Conservation (phyloP, 1,139 yeast genomes). For the Petasospora rhodanensis region DNA sequence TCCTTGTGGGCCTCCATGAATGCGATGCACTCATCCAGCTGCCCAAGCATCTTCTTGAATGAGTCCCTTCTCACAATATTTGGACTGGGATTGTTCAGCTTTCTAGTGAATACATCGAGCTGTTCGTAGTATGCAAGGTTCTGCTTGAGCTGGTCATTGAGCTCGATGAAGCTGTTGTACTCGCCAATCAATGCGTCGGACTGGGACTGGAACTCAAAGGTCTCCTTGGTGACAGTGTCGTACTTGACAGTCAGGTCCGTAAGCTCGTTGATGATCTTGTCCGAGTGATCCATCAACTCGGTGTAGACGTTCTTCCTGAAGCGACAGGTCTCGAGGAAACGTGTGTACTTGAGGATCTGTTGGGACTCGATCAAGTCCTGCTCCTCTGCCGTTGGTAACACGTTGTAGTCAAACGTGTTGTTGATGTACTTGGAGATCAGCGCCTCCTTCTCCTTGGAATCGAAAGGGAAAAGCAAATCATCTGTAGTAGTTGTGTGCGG, state of each 20-base stretch:
- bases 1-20: slow-evolving; percentile 45
- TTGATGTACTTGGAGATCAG: slow-evolving; percentile 34
- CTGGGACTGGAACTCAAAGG: slow-evolving; percentile 57
- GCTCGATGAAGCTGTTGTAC: slow-evolving; percentile 40
- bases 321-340: slow-evolving; percentile 40
- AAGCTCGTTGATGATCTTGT: slow-evolving; percentile 38
- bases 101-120: slow-evolving; percentile 64
- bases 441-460: slow-evolving; percentile 30
- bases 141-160: slow-evolving; percentile 46
- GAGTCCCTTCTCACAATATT: slow-evolving; percentile 54
- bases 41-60: slow-evolving; percentile 48
- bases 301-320: slow-evolving; percentile 29
- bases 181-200: slow-evolving; percentile 51
- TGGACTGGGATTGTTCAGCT: slow-evolving; percentile 67
- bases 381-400: slow-evolving; percentile 8
- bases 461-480: slow-evolving; percentile 35
- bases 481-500: too few relatives aligned
- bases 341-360: slow-evolving; percentile 32
- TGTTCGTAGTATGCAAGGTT: slow-evolving; percentile 62
- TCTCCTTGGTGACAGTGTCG: slow-evolving; percentile 53
- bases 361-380: slow-evolving; percentile 23
- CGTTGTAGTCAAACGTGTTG: slow-evolving; percentile 36
- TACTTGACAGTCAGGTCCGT: slow-evolving; percentile 45
- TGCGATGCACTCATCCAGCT: slow-evolving; percentile 55
- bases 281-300: slow-evolving; percentile 38